These are phyloP conservation scores for Melanomma pulvis-pyrius DNA, from an alignment of 495 filamentous ascomycete genomes.

Conservation along the genomic window DNA sequence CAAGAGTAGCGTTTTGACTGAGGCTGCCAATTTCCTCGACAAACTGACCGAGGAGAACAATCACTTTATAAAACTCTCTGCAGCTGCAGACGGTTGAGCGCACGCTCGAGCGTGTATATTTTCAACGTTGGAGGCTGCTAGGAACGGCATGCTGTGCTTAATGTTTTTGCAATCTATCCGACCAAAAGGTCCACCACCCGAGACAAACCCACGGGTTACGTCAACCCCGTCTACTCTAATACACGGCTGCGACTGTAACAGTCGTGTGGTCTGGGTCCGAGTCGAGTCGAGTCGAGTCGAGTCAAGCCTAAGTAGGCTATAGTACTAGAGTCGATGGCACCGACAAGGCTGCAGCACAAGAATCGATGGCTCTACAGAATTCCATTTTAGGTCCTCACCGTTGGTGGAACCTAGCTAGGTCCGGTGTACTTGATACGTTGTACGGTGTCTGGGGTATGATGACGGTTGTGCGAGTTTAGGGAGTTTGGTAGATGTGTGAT, in stretches of 20 bases:
- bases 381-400: too few species aligned
- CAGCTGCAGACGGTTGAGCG: background rate
- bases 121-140: too few species aligned
- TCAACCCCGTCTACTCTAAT: background rate
- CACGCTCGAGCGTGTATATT: too few species aligned
- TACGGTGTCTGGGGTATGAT: background rate
- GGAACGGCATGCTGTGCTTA: too few species aligned
- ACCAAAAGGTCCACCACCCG: too few species aligned
- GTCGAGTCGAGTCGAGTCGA: too few species aligned
- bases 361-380: too few species aligned
- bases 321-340: background rate
- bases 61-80: background rate
- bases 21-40: slow-evolving; percentile 74
- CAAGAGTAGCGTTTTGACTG: slow-evolving; percentile 74
- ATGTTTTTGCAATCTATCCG: too few species aligned
- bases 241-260: too few species aligned
- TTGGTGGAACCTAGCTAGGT: background rate
- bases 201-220: background rate
- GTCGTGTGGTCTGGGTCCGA: too few species aligned
- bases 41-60: slow-evolving; percentile 54
- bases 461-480: background rate
- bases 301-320: background rate
- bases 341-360: too few species aligned
- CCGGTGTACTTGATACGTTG: background rate
- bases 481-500: too few species aligned